Evolutionary conservation across 176 grass and related monocot genomes (phyloP).

Genomic region (Avena insularis): DNA sequence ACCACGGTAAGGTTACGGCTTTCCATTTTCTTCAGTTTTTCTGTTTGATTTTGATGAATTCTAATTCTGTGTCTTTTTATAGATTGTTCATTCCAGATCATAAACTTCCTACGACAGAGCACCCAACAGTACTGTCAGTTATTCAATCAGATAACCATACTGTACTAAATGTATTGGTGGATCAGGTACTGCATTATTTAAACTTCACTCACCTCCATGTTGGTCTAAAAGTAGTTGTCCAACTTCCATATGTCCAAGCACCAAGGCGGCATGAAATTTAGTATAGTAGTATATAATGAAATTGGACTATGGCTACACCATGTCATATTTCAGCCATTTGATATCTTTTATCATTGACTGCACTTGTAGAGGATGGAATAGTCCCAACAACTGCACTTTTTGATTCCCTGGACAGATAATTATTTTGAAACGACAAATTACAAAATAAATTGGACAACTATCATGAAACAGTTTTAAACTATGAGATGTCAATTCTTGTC

Average conservation of each 20-base stretch:
- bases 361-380: neutral
- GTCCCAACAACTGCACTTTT: neutral
- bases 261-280: too few species aligned
- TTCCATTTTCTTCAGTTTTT: neutral
- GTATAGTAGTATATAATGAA: too few species aligned
- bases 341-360: neutral
- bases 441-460: conserved; percentile 1
- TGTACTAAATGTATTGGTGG: conserved; percentile 84
- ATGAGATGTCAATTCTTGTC: neutral
- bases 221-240: too few species aligned
- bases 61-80: conserved; percentile 40
- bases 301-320: neutral
- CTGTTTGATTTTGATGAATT: conserved; percentile 22
- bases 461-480: too few species aligned
- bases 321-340: neutral
- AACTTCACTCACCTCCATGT: neutral
- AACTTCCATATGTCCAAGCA: too few species aligned
- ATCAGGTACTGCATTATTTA: conserved; percentile 55
- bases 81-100: conserved; percentile 58
- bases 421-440: neutral
- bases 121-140: conserved; percentile 75
- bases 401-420: neutral
- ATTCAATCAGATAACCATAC: conserved; percentile 68
- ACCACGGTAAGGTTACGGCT: conserved; percentile 51
- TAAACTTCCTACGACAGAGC: conserved; percentile 66